Evolutionary conservation across 306 rosid genomes (phyloP).

Genomic region (Dalbergia cultrata): DNA sequence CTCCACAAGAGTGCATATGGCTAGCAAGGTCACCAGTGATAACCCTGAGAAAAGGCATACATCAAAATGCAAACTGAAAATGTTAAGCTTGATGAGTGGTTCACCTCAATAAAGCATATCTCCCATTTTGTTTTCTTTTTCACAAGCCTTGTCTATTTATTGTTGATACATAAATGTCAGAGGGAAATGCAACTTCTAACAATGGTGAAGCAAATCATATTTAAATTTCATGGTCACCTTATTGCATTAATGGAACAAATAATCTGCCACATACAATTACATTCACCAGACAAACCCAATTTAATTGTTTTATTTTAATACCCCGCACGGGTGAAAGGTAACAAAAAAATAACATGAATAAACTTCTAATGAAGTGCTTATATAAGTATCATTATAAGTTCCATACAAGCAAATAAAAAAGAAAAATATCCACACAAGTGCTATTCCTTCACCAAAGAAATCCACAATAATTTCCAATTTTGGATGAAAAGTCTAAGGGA

Average conservation of each 20-base stretch:
- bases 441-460: slow-evolving; percentile 23
- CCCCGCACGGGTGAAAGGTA: neutral
- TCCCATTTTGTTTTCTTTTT: slow-evolving; percentile 6
- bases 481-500: slow-evolving; percentile 16
- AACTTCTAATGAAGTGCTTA: slow-evolving; percentile 3
- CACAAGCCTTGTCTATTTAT: slow-evolving; percentile 30
- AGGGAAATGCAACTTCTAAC: slow-evolving; percentile 33
- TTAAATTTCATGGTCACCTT: slow-evolving; percentile 11
- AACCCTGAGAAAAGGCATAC: slow-evolving; percentile 65
- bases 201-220: slow-evolving; percentile 12
- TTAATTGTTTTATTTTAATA: neutral
- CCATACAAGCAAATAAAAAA: neutral
- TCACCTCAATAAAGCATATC: slow-evolving; percentile 28
- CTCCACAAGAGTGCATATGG: slow-evolving; percentile 77
- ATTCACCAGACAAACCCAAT: neutral
- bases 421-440: slow-evolving; percentile 27
- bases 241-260: slow-evolving; percentile 34
- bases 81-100: slow-evolving; percentile 22
- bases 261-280: slow-evolving; percentile 25
- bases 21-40: slow-evolving; percentile 68
- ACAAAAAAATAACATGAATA: slow-evolving; percentile 17
- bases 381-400: neutral
- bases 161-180: slow-evolving; percentile 14
- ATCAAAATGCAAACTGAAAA: slow-evolving; percentile 44
- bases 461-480: slow-evolving; percentile 15